Percentiles rank a stretch among this genome's conserved stretches.
phyloP scores from a whole-genome alignment of 371 early-diverging fungal genomes.

The Mucor racemosus region DNA sequence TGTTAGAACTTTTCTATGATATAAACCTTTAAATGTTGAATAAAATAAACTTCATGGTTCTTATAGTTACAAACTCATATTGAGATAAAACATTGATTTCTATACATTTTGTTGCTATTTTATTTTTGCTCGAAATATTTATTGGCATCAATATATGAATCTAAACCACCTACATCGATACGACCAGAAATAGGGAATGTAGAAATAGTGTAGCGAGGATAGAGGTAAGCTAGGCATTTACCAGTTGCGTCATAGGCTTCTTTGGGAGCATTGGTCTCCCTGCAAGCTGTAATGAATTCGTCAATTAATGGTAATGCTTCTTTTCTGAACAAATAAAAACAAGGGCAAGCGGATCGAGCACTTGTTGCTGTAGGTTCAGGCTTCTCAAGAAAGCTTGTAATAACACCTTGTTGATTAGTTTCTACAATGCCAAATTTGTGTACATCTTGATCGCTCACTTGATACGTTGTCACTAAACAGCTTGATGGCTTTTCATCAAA shows the following conservation, averaged over 20 bases:
- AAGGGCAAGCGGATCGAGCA: constrained; percentile 63
- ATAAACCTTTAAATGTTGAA: too few relatives aligned
- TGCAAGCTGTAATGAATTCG: constrained; percentile 48
- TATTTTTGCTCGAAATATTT: constrained; percentile 40
- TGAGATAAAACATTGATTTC: too few relatives aligned
- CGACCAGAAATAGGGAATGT: constrained; percentile 59
- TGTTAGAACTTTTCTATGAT: not conserved
- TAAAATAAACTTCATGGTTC: too few relatives aligned
- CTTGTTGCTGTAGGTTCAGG: constrained; percentile 51
- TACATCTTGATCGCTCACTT: constrained; percentile 46
- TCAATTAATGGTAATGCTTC: constrained; percentile 37
- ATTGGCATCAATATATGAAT: constrained; percentile 58
- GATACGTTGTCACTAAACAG: constrained; percentile 54
- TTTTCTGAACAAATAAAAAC: constrained; percentile 59
- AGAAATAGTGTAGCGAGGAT: constrained; percentile 44
- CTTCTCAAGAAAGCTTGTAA: constrained; percentile 63
- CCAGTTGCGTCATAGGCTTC: constrained; percentile 68
- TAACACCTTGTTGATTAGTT: constrained; percentile 30
- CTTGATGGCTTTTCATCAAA: constrained; percentile 22
- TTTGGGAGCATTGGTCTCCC: constrained; percentile 32
- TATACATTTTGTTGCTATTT: not conserved
- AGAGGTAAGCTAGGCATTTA: constrained; percentile 57
- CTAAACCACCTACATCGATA: constrained; percentile 67
- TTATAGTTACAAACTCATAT: too few relatives aligned
- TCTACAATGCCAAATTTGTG: constrained; percentile 65